A percentile compares a stretch with the other conserved stretches of the same genome.
Conservation (phyloP, 73 alveolate species). For the Paraurostyla sp. region DNA sequence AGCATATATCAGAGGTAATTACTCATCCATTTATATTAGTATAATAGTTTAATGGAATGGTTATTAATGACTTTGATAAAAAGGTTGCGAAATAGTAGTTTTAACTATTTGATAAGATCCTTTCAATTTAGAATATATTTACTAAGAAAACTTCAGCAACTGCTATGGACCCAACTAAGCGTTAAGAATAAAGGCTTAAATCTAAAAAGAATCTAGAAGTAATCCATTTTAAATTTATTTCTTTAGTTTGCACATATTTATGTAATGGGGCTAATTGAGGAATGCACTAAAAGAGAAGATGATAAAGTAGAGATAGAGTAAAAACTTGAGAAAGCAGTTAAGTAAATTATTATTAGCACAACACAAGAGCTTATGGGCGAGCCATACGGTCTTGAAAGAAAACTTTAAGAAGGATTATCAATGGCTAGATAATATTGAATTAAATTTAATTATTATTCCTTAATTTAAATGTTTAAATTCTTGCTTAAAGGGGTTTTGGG, state of each 20-base stretch:
- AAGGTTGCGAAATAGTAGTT: conserved; percentile 78
- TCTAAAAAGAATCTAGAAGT: conserved; percentile 67
- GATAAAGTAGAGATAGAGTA: conserved; percentile 46
- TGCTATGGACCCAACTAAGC: conserved; percentile 50
- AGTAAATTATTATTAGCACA: background rate
- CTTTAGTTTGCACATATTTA: conserved; percentile 53
- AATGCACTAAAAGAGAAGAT: conserved; percentile 22
- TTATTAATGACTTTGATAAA: conserved; percentile 84
- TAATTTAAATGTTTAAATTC: too few species aligned
- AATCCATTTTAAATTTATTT: background rate
- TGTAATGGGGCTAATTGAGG: conserved; percentile 4
- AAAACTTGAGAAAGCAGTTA: background rate
- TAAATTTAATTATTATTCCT: background rate
- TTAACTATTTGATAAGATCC: conserved; percentile 81
- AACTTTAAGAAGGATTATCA: background rate
- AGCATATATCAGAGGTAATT: conserved; percentile 72
- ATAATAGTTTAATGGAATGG: conserved; percentile 74
- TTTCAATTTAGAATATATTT: conserved; percentile 66
- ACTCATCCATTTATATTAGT: background rate
- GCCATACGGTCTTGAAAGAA: background rate
- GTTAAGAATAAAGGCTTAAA: conserved; percentile 57
- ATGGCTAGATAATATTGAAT: background rate
- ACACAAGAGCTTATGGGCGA: conserved; percentile 34
- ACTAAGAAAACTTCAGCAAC: conserved; percentile 51
- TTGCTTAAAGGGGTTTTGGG: background rate